Percentiles rank a stretch among this genome's conserved stretches.
Conservation (phyloP, 2,329 filamentous ascomycete species). For the Chrysosporium queenslandicum region DNA sequence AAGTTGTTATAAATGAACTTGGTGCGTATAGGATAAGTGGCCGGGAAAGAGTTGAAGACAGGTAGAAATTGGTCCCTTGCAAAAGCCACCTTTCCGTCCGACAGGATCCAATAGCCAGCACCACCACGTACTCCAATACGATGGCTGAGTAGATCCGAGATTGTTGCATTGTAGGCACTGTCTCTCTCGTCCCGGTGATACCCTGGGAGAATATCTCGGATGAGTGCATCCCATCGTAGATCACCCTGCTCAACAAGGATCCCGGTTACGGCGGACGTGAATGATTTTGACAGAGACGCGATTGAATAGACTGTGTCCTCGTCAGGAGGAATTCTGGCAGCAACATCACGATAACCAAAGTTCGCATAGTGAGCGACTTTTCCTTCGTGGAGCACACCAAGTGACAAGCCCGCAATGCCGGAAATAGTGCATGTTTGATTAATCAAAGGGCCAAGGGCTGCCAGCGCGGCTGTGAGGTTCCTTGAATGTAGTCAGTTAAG, state of each 20-base stretch:
- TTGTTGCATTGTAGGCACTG: slow-evolving; percentile 17
- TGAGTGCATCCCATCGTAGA: slow-evolving; percentile 19
- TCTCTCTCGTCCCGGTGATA: slow-evolving; percentile 18
- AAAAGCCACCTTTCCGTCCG: slow-evolving; percentile 11
- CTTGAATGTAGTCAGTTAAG: too few species aligned
- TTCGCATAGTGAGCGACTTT: slow-evolving; percentile 17
- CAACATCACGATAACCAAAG: slow-evolving; percentile 22
- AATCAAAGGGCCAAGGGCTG: slow-evolving; percentile 1
- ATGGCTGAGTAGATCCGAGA: slow-evolving; percentile 24
- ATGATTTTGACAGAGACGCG: slow-evolving; percentile 24
- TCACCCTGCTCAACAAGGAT: slow-evolving; percentile 23
- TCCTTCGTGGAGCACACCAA: slow-evolving; percentile 21
- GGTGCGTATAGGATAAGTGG: slow-evolving; percentile 11
- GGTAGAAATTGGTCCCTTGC: slow-evolving; percentile 5
- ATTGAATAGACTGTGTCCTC: slow-evolving; percentile 23
- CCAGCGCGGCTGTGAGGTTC: background rate
- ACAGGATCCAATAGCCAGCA: background rate
- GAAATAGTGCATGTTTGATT: background rate
- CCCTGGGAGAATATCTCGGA: slow-evolving; percentile 20
- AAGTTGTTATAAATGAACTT: slow-evolving; percentile 24
- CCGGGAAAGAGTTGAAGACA: slow-evolving; percentile 2
- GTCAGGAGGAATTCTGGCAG: slow-evolving; percentile 13
- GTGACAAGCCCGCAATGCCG: slow-evolving; percentile 13
- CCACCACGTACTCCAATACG: background rate
- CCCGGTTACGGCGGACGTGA: slow-evolving; percentile 22